A percentile compares a stretch with the other conserved stretches of the same genome.
These are phyloP conservation scores for Hordeum pubiflorum DNA, from an alignment of 202 grass and related monocot species.

Conservation along the genomic window DNA sequence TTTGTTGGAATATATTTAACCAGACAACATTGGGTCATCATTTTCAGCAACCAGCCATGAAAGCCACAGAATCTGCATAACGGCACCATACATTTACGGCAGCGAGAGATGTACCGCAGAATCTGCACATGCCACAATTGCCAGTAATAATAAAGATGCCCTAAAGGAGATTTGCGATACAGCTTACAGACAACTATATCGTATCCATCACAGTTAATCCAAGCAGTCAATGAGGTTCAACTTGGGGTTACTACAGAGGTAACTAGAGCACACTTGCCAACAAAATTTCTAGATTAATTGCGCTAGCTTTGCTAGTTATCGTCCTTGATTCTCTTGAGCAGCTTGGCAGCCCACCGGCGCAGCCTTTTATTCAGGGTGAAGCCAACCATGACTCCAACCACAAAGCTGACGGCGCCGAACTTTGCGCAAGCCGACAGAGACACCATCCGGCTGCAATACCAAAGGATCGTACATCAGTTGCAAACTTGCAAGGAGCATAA, in stretches of 20 bases:
- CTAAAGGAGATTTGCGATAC: not conserved
- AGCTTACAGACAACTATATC: not conserved
- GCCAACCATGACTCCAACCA: slow-evolving; percentile 49
- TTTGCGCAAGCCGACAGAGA: slow-evolving; percentile 64
- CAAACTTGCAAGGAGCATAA: not conserved
- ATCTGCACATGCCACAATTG: not conserved
- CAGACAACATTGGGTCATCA: not conserved
- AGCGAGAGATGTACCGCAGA: not conserved
- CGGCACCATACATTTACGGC: not conserved
- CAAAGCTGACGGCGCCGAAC: slow-evolving; percentile 49
- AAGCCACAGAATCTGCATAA: not conserved
- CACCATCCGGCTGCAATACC: slow-evolving; percentile 53
- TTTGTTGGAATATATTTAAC: no score
- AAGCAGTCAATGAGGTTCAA: not conserved
- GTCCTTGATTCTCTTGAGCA: slow-evolving; percentile 75
- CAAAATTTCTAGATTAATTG: not conserved
- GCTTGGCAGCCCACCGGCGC: slow-evolving; percentile 51
- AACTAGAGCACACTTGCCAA: not conserved
- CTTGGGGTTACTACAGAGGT: not conserved
- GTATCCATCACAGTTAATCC: slow-evolving; percentile 2
- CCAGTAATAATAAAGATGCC: not conserved
- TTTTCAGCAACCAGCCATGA: slow-evolving; percentile 1
- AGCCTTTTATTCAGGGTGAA: slow-evolving; percentile 61
- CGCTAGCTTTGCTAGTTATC: slow-evolving; percentile 33
- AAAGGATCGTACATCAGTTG: not conserved